These are phyloP conservation scores for Coniochaeta sp. DNA, from an alignment of 2,329 filamentous ascomycete genomes.

Conservation along the genomic window DNA sequence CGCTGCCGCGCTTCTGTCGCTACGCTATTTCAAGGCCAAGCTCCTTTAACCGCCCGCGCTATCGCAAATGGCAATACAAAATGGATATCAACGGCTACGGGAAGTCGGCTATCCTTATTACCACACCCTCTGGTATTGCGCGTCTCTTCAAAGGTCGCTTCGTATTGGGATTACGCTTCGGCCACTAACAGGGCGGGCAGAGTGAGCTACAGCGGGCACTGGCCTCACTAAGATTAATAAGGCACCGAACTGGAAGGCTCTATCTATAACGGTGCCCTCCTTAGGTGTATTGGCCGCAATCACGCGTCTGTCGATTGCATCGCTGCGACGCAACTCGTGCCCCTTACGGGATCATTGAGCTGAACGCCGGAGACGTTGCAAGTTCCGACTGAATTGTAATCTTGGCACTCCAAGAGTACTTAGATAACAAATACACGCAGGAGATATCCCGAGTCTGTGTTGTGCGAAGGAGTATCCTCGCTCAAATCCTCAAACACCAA, in stretches of 20 bases:
- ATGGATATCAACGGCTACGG: not conserved
- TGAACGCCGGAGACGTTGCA: not conserved
- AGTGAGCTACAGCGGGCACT: not conserved
- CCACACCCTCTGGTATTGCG: not conserved
- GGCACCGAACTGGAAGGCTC: not conserved
- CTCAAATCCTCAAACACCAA: not conserved
- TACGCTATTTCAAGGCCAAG: not conserved
- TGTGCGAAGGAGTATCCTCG: not conserved
- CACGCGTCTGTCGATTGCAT: not conserved
- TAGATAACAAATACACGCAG: not conserved
- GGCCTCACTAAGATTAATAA: not conserved
- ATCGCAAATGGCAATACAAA: not conserved
- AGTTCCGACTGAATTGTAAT: no score
- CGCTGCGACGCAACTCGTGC: not conserved
- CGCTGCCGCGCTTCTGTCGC: not conserved
- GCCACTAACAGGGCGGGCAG: not conserved
- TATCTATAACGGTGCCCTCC: not conserved
- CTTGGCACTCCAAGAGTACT: not conserved
- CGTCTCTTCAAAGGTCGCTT: no score
- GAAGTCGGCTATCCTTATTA: constrained; percentile 1
- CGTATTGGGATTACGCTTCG: no score
- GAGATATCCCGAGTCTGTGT: not conserved
- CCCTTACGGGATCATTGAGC: not conserved
- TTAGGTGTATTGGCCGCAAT: not conserved
- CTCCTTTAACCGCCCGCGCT: constrained; percentile 2